Conservation (phyloP, 2,329 filamentous ascomycete genomes). For the Hymenoscyphus albidus region DNA sequence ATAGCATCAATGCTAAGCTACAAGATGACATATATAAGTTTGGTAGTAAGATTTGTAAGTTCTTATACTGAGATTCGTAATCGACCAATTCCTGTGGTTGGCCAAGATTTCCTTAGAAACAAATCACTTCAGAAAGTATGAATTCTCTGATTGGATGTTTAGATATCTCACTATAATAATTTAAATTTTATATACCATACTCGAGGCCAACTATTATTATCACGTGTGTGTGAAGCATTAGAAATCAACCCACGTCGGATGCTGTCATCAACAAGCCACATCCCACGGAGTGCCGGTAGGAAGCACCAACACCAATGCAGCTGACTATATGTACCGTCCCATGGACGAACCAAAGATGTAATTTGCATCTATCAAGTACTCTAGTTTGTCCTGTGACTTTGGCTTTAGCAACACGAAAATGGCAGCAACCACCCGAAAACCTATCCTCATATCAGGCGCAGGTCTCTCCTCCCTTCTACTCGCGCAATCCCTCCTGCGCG, state of each 20-base stretch:
- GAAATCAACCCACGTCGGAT: background rate
- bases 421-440: slow-evolving; percentile 30
- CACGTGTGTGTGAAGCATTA: background rate
- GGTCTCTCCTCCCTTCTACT: slow-evolving; percentile 40
- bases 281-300: background rate
- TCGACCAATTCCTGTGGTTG: too few relatives aligned
- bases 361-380: background rate
- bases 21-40: too few relatives aligned
- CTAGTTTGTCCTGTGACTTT: background rate
- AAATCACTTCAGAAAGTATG: too few relatives aligned
- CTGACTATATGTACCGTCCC: background rate
- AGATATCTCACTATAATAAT: too few relatives aligned
- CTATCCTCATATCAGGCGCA: slow-evolving; percentile 41
- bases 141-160: too few relatives aligned
- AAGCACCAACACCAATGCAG: background rate
- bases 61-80: too few relatives aligned
- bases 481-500: slow-evolving; percentile 36
- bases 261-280: background rate
- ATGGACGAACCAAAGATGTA: background rate
- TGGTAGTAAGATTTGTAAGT: too few relatives aligned
- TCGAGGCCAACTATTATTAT: too few relatives aligned
- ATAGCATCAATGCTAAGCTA: too few relatives aligned
- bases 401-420: background rate
- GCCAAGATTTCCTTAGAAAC: too few relatives aligned
- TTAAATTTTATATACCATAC: too few relatives aligned